Percentiles rank a stretch among this genome's conserved stretches.
Conservation (phyloP, 1,284 basidiomycete genomes). For the Malassezia caprae region DNA sequence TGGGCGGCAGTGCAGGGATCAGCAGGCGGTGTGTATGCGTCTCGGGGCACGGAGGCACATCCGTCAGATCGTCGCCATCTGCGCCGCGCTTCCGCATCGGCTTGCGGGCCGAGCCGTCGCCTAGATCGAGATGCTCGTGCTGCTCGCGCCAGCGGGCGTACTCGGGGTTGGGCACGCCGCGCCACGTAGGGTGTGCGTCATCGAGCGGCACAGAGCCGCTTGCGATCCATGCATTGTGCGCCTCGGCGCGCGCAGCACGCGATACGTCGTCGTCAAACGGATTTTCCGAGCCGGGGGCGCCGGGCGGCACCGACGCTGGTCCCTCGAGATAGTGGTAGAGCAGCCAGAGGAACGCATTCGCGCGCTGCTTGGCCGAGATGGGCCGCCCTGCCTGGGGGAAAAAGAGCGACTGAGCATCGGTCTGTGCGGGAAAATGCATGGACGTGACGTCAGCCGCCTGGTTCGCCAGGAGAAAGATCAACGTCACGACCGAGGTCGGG, state of each 20-base stretch:
- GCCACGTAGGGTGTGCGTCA: conserved; percentile 26
- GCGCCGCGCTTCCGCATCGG: conserved; percentile 10
- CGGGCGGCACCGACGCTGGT: conserved; percentile 28
- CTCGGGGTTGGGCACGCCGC: conserved; percentile 31
- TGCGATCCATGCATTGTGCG: conserved; percentile 23
- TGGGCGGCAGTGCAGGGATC: conserved; percentile 23
- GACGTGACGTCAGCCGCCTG: conserved; percentile 31
- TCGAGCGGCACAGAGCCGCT: conserved; percentile 4
- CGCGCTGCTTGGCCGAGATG: conserved; percentile 31
- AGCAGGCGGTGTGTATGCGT: conserved; percentile 28
- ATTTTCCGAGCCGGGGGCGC: conserved; percentile 23
- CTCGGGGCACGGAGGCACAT: conserved; percentile 12
- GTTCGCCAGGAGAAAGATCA: conserved; percentile 39
- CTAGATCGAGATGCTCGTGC: conserved; percentile 13
- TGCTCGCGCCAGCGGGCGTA: conserved; percentile 29
- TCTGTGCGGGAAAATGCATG: conserved; percentile 33
- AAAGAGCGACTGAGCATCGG: conserved; percentile 41
- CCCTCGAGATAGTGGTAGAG: conserved; percentile 45
- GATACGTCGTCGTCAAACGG: conserved; percentile 38
- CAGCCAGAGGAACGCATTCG: conserved; percentile 41
- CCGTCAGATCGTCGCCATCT: background rate
- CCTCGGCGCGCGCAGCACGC: conserved; percentile 17
- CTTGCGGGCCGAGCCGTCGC: background rate
- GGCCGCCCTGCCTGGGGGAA: conserved; percentile 37
- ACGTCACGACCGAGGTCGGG: conserved; percentile 37